Percentiles rank a stretch among this genome's conserved stretches.
phyloP scores from a whole-genome alignment of 2,329 filamentous ascomycete genomes.

The Zarea fungicola region DNA sequence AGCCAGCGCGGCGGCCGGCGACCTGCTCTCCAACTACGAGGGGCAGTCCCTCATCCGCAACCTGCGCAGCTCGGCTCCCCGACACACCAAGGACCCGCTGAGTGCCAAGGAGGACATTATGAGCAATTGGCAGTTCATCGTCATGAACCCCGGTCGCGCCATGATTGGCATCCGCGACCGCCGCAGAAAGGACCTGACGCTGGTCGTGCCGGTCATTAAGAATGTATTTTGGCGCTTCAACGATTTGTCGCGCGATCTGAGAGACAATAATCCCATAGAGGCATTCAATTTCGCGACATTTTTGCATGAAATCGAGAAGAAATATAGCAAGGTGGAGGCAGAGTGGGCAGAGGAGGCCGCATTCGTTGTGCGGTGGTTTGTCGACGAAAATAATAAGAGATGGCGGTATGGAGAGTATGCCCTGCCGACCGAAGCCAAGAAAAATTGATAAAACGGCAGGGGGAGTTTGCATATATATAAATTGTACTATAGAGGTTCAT shows the following conservation, averaged over 20 bases:
- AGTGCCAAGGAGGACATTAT: constrained; percentile 18
- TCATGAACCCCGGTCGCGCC: constrained; percentile 22
- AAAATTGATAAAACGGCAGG: no score
- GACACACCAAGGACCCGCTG: no score
- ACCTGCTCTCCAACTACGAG: constrained; percentile 28
- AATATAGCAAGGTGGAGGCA: background rate
- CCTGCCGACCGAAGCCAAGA: no score
- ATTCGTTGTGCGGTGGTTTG: constrained; percentile 29
- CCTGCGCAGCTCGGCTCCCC: no score
- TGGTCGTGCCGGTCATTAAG: constrained; percentile 21
- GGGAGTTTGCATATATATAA: no score
- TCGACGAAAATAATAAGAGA: constrained; percentile 30
- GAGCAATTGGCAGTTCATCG: constrained; percentile 22
- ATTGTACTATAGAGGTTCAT: no score
- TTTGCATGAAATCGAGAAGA: background rate
- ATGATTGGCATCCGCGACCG: constrained; percentile 19
- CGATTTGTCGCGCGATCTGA: constrained; percentile 1
- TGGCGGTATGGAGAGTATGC: constrained; percentile 25
- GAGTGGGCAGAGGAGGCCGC: constrained; percentile 23
- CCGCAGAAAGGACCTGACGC: constrained; percentile 16
- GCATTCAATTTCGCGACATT: background rate
- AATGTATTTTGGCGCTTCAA: constrained; percentile 13
- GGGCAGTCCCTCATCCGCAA: constrained; percentile 31
- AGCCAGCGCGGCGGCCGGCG: constrained; percentile 20
- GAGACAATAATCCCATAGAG: background rate